Percentiles rank a stretch among this genome's conserved stretches.
phyloP scores from a whole-genome alignment of 1,284 basidiomycete genomes.

The Fomitopsis pinicola region DNA sequence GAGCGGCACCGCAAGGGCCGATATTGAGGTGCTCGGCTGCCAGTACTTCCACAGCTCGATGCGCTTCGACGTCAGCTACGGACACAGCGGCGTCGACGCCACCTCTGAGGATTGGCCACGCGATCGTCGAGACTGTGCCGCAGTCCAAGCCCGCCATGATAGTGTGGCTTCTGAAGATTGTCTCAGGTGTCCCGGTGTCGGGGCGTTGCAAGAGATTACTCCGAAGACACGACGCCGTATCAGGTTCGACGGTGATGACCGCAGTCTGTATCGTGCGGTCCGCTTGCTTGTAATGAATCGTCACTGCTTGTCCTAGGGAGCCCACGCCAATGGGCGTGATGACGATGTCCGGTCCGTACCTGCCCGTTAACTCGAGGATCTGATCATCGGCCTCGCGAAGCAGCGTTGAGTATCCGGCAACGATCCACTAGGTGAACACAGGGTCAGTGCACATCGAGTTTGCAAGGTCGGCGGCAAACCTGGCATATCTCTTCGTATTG shows the following conservation, averaged over 20 bases:
- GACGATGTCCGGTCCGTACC: constrained; percentile 4
- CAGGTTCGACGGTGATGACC: constrained; percentile 8
- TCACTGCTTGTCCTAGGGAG: constrained; percentile 8
- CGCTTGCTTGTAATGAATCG: constrained; percentile 5
- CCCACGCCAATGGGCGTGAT: constrained; percentile 8
- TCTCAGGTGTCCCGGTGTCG: background rate
- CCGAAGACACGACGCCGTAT: constrained; percentile 6
- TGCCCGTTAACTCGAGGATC: background rate
- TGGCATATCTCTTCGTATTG: constrained; percentile 3
- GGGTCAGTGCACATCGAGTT: background rate
- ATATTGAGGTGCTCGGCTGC: background rate
- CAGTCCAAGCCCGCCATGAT: constrained; percentile 10
- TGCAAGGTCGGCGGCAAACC: background rate
- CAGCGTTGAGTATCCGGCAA: constrained; percentile 9
- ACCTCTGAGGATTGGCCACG: constrained; percentile 4
- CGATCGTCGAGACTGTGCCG: constrained; percentile 5
- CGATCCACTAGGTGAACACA: constrained; percentile 4
- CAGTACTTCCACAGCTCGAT: constrained; percentile 2
- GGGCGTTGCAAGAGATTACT: background rate
- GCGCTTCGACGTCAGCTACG: constrained; percentile 6
- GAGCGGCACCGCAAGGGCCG: constrained; percentile 9
- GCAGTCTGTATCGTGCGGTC: background rate
- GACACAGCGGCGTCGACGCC: constrained; percentile 2
- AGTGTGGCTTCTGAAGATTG: constrained; percentile 1
- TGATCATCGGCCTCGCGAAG: constrained; percentile 6